A percentile compares a stretch with the other conserved stretches of the same genome.
Evolutionary conservation across 805 yeast genomes (phyloP).

Genomic region (Suhomyces faveliae): DNA sequence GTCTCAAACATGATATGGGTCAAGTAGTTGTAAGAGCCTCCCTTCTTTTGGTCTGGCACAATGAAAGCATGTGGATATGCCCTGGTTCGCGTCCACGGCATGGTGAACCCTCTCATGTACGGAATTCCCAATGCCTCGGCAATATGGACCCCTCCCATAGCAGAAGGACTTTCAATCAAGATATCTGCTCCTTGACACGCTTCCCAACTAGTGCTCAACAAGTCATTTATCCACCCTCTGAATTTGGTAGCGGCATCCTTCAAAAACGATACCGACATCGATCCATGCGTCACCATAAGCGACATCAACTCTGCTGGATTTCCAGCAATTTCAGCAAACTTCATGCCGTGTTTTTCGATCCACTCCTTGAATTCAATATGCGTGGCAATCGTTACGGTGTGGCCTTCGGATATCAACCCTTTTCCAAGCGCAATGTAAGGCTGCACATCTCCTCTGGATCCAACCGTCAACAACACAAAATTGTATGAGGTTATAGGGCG

Average conservation of each 20-base stretch:
- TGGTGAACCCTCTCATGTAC: conserved; percentile 91
- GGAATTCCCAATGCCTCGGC: conserved; percentile 91
- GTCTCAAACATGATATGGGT: conserved; percentile 93
- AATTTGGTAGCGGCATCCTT: conserved; percentile 81
- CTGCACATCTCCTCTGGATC: conserved; percentile 96
- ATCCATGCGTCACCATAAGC: conserved; percentile 87
- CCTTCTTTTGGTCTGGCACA: conserved; percentile 89
- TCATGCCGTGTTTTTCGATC: conserved; percentile 65
- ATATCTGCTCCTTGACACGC: conserved; percentile 85
- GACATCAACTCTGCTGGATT: conserved; percentile 91
- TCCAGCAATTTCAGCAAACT: conserved; percentile 79
- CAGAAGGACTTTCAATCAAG: conserved; percentile 91
- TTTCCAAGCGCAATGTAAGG: conserved; percentile 90
- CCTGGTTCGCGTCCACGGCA: conserved; percentile 97
- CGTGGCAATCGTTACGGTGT: conserved; percentile 78
- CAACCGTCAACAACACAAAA: conserved; percentile 79
- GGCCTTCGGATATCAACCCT: conserved; percentile 79
- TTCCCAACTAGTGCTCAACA: conserved; percentile 73
- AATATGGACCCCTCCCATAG: conserved; percentile 93
- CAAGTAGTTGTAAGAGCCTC: conserved; percentile 88
- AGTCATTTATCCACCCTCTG: conserved; percentile 77
- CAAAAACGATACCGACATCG: conserved; percentile 77
- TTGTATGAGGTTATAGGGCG: conserved; percentile 54
- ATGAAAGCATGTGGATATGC: conserved; percentile 96
- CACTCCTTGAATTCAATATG: conserved; percentile 79